Evolutionary conservation across 208 protist species (phyloP), one percentile per base, ranked within the genome.

Genomic region (Porcisia hertigi): DNA sequence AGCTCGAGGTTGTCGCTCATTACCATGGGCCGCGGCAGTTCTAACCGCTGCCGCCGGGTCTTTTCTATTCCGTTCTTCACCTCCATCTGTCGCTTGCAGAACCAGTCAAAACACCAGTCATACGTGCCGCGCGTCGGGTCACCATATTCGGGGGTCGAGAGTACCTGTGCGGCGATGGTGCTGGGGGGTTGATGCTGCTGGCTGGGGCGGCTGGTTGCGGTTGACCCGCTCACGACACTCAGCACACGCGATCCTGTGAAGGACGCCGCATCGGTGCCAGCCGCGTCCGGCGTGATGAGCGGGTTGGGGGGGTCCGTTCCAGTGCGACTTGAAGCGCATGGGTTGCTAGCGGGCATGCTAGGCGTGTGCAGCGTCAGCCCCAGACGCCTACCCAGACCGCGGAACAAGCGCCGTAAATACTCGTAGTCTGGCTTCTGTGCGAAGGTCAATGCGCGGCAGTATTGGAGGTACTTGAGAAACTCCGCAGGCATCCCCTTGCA

Each of bases 81-180:
- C 83, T 96, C 92, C 59, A 62, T 52, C 77, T 73, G 52, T 1
- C 92, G 87, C 82, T 97, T 97, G 53, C 80, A 58, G 80, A 95
- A 88, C 92, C 92, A 97, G 58, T 97, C 92, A 80, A 92, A 97
- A 66, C 88, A 75, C 89, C 89, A 97, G 75, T 97, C 91, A 75
- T 95, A 95, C 45, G 73, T 73, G 49, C 82, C 84, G 20, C 75
- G 66, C 45, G 66, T 62, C 18, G 79, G 76, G 74, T 89, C 79
- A 6, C 75, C 54, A n/a, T 81, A 78, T 9, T 85, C 80, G 25
- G n/a, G 7, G 16, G 72, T 71, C n/a, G 63, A 6, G 14, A 57
- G 34, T 9, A 80, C 23, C 57, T 67, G 80, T n/a, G 73, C 78
- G 12, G 72, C 78, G 20, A 82, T 73, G 41, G 78, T 82, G 78